phyloP scores from a whole-genome alignment of 176 grass and related monocot species.

The Tillandsia fasciculata region DNA sequence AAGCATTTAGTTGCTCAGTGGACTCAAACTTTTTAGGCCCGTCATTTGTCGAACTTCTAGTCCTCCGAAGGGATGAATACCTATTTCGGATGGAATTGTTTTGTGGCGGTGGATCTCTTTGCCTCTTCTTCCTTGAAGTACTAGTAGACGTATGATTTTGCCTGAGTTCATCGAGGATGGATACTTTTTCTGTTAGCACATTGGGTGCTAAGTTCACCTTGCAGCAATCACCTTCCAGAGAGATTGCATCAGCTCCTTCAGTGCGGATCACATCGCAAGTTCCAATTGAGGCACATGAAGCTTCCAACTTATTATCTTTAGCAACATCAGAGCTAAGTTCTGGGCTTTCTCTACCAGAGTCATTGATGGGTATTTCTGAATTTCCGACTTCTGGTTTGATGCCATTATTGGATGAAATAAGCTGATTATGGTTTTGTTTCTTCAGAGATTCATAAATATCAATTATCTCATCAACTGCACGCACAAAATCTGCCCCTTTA shows the following conservation, averaged over 20 bases:
- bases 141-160: conserved; percentile 34
- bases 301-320: conserved; percentile 30
- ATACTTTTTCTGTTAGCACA: conserved; percentile 47
- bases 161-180: conserved; percentile 62
- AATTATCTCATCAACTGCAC: conserved; percentile 90
- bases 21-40: conserved; percentile 20
- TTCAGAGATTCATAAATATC: conserved; percentile 73
- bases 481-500: conserved; percentile 91
- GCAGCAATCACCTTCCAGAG: conserved; percentile 26
- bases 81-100: conserved; percentile 18
- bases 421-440: conserved; percentile 35
- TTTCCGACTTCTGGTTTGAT: conserved; percentile 26
- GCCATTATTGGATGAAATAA: conserved; percentile 20
- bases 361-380: conserved; percentile 18
- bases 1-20: conserved; percentile 22
- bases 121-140: conserved; percentile 45
- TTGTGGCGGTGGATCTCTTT: conserved; percentile 23
- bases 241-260: conserved; percentile 19
- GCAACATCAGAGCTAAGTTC: conserved; percentile 22
- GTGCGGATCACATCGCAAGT: conserved; percentile 24
- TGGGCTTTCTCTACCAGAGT: conserved; percentile 25
- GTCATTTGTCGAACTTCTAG: conserved; percentile 34
- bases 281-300: conserved; percentile 16
- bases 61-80: conserved; percentile 17
- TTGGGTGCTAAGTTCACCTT: conserved; percentile 41